Evolutionary conservation across 2,329 filamentous ascomycete genomes (phyloP).

Genomic region (Diaporthe ampelina): DNA sequence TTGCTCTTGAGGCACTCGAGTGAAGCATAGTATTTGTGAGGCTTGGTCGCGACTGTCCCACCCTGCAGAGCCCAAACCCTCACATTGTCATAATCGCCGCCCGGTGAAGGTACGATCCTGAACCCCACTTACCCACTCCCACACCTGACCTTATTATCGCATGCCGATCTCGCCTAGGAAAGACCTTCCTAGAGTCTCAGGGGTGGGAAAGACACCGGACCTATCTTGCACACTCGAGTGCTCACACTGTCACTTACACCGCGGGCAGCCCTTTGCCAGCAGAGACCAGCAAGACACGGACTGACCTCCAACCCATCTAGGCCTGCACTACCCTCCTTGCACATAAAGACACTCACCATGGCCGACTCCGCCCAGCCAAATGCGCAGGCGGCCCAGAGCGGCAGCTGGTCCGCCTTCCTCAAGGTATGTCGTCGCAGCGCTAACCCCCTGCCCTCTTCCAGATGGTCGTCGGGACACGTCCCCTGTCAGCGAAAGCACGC

Average conservation of each 20-base stretch:
- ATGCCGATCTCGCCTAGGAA: conserved; percentile 36
- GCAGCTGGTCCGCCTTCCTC: conserved; percentile 67
- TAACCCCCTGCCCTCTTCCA: not conserved
- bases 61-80: conserved; percentile 1
- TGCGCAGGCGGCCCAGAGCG: conserved; percentile 55
- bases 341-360: conserved; percentile 29
- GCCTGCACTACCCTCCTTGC: not conserved
- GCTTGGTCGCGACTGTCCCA: not conserved
- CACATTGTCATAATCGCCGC: not conserved
- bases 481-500: not conserved
- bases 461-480: not conserved
- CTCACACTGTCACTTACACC: conserved; percentile 9
- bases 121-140: conserved; percentile 38
- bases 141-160: conserved; percentile 31
- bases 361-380: conserved; percentile 44
- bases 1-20: not conserved
- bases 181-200: conserved; percentile 35
- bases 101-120: conserved; percentile 37
- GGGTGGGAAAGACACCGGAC: not conserved
- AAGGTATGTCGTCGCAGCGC: conserved; percentile 57
- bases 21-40: not conserved
- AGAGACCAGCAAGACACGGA: conserved; percentile 1
- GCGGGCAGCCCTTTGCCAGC: conserved; percentile 16
- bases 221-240: not conserved
- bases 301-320: not conserved